Evolutionary conservation across 345 rosid species (phyloP).

Genomic region (Syzygium aromaticum): DNA sequence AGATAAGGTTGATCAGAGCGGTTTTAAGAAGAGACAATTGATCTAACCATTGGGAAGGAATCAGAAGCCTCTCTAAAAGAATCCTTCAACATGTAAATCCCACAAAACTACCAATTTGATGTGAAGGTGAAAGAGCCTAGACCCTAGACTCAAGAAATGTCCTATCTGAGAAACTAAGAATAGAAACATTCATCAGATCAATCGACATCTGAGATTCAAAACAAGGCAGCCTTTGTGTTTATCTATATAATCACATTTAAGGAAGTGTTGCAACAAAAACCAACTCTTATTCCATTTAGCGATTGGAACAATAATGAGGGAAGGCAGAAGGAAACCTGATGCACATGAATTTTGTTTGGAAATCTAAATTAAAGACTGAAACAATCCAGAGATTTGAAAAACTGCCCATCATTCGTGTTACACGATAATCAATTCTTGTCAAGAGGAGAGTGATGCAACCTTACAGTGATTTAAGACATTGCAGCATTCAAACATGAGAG

Average conservation of each 20-base stretch:
- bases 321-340: not conserved
- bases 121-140: not conserved
- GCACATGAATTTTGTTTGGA: not conserved
- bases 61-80: not conserved
- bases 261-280: not conserved
- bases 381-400: not conserved
- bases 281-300: not conserved
- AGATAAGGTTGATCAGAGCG: not conserved
- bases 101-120: not conserved
- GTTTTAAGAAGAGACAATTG: not conserved
- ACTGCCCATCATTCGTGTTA: not conserved
- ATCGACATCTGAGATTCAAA: not conserved
- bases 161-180: not conserved
- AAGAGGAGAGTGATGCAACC: not conserved
- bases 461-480: not conserved
- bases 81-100: not conserved
- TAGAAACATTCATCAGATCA: not conserved
- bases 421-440: not conserved
- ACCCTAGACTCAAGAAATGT: not conserved
- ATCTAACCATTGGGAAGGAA: not conserved
- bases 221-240: not conserved
- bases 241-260: not conserved
- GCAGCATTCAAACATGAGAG: not conserved
- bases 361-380: not conserved
- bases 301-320: not conserved